Percentiles rank a stretch among this genome's conserved stretches.
Conservation (phyloP, 768 basidiomycete species). For the Phanerochaete carnosa region DNA sequence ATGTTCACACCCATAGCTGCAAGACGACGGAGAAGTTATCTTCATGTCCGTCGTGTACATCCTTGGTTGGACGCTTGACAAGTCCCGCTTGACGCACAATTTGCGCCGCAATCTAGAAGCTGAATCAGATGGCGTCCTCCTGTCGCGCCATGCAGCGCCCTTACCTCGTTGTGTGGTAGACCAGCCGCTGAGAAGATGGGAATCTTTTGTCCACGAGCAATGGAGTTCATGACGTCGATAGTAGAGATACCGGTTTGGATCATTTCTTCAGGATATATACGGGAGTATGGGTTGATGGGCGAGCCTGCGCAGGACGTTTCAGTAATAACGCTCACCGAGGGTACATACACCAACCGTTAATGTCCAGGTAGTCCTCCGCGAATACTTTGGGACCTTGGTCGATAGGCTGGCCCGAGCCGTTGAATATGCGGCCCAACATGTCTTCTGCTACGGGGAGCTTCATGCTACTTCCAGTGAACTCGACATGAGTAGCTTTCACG, state of each 20-base stretch:
- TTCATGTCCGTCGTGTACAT: conserved; percentile 97
- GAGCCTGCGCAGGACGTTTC: conserved; percentile 55
- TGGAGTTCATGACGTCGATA: conserved; percentile 97
- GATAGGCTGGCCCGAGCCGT: conserved; percentile 96
- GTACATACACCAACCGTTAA: conserved; percentile 71
- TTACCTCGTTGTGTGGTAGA: conserved; percentile 96
- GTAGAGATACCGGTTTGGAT: conserved; percentile 99
- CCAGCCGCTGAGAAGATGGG: conserved; percentile 99
- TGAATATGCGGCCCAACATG: conserved; percentile 99
- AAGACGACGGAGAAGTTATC: conserved; percentile 99
- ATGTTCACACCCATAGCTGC: conserved; percentile 99
- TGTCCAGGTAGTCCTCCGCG: conserved; percentile 98
- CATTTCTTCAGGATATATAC: conserved; percentile 99
- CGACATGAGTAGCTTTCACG: conserved; percentile 95
- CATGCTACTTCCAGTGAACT: conserved; percentile 98
- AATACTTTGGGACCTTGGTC: conserved; percentile 99
- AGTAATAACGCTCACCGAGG: conserved; percentile 14
- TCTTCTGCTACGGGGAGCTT: conserved; percentile 98
- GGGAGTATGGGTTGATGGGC: conserved; percentile 96
- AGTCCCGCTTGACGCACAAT: conserved; percentile 99
- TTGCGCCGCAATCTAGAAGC: conserved; percentile 90
- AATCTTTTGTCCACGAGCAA: conserved; percentile 99
- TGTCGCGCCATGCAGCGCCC: conserved; percentile 17
- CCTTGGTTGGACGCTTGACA: conserved; percentile 95
- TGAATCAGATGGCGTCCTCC: background rate